Base-by-base conservation (phyloP, 371 early-diverging fungal genomes). In the Basidiobolus meristosporus region DNA sequence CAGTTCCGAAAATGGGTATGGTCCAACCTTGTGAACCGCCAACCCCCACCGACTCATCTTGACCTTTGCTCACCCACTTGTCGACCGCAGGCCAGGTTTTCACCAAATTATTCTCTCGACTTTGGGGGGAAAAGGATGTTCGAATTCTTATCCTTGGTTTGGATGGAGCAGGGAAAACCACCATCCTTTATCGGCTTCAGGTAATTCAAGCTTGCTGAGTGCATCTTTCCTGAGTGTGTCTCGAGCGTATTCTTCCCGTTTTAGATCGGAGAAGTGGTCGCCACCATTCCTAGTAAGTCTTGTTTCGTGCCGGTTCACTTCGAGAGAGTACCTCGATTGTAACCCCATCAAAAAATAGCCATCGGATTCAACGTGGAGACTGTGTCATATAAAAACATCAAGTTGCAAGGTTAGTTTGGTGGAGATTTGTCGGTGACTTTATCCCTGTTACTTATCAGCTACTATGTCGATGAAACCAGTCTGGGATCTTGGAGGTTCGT, bases 131-230 rank as follows among this genome's bases (percentile, higher is more conserved):
- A 52, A 86, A 77, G 62, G 95, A 98, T 53, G 81, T 92, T 49
- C 85, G 95, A 46, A 93, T 99, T 47, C 67, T 98, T 40, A 92
- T 98, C 57, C 78, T 98, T 15, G 99, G 96, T 34, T 71, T 90
- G 38, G 92, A 91, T 65, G 92, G 88, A 12, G 97, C 99, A 14
- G 99, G 99, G 51, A 99, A 99, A 62, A 99, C 98, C 12, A 95
- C 98, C 52, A 90, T 99, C 59, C 68, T 95, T 51, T 93, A 86
- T 56, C 70, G 70, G 44, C 44, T 76, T 44, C 70, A 76, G 51
- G 63, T 69, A 39, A 11, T 31, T 26, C 19, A 6, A 31, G 10
- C 7, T 37, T 36, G 2, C 20, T 33, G 14, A 29, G 36, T 9
- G n/a, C 10, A 30, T 20, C 20, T n/a, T 17, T 29, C 29, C 35